These are phyloP conservation scores for Epichloe sylvatica DNA, from an alignment of 2,329 filamentous ascomycete genomes.

Conservation along the genomic window DNA sequence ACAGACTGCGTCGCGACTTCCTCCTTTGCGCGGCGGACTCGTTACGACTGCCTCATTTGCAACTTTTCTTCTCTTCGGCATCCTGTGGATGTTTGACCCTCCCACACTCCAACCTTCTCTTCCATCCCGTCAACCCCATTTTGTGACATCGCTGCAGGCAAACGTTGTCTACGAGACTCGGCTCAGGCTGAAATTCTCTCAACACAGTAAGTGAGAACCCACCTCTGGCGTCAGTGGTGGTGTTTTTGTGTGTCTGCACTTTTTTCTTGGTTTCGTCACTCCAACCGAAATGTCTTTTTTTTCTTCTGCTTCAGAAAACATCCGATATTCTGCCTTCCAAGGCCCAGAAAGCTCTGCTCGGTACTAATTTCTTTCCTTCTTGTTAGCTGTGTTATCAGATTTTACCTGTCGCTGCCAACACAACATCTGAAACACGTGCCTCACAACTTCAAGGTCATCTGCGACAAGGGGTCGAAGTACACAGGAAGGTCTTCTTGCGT, in stretches of 20 bases:
- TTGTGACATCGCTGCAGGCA: conserved; percentile 1
- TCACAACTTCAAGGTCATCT: background rate
- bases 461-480: background rate
- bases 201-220: background rate
- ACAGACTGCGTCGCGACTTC: conserved; percentile 7
- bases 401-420: background rate
- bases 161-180: background rate
- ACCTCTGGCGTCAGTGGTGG: background rate
- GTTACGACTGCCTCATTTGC: conserved; percentile 3
- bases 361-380: background rate
- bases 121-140: background rate
- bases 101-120: background rate
- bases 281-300: background rate
- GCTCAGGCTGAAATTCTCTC: background rate
- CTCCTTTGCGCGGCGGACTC: background rate
- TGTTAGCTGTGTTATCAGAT: background rate
- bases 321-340: background rate
- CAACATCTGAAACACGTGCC: conserved; percentile 3
- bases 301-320: background rate
- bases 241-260: background rate
- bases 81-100: conserved; percentile 3
- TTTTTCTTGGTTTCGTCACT: background rate
- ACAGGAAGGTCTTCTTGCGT: background rate
- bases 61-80: background rate
- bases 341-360: background rate